Evolutionary conservation across 306 rosid genomes (phyloP).

Genomic region (Medicago arabica): DNA sequence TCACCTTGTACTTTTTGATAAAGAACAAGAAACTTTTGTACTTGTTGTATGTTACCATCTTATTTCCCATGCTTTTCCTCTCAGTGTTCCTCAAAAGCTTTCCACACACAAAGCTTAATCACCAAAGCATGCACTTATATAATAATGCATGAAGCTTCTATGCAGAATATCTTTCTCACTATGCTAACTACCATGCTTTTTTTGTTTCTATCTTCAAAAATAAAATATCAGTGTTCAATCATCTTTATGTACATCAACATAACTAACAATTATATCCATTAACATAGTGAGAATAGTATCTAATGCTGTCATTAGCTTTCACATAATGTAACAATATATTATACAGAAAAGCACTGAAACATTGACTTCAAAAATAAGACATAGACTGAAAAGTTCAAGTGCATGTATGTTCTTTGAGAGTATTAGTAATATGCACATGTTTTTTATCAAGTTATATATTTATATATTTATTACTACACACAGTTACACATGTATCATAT

Average conservation of each 20-base stretch:
- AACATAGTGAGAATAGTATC: constrained; percentile 27
- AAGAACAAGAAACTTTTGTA: constrained; percentile 74
- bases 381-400: background rate
- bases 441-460: background rate
- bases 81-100: background rate
- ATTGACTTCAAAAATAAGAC: background rate
- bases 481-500: background rate
- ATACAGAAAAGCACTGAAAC: constrained; percentile 2
- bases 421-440: constrained; percentile 28
- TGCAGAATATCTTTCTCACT: constrained; percentile 33
- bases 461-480: constrained; percentile 11
- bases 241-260: background rate
- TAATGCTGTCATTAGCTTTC: constrained; percentile 28
- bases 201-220: background rate
- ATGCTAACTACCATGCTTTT: background rate
- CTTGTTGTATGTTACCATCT: constrained; percentile 48
- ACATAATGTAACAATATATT: constrained; percentile 8
- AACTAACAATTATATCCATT: constrained; percentile 25
- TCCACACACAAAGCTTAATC: background rate
- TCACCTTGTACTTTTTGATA: constrained; percentile 68
- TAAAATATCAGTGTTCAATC: background rate
- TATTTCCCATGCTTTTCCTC: constrained; percentile 40
- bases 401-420: background rate
- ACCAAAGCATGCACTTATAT: constrained; percentile 39
- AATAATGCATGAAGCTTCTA: constrained; percentile 39